These are phyloP conservation scores for Haplosporangium gracile DNA, from an alignment of 192 early-diverging fungal genomes.

Conservation along the genomic window DNA sequence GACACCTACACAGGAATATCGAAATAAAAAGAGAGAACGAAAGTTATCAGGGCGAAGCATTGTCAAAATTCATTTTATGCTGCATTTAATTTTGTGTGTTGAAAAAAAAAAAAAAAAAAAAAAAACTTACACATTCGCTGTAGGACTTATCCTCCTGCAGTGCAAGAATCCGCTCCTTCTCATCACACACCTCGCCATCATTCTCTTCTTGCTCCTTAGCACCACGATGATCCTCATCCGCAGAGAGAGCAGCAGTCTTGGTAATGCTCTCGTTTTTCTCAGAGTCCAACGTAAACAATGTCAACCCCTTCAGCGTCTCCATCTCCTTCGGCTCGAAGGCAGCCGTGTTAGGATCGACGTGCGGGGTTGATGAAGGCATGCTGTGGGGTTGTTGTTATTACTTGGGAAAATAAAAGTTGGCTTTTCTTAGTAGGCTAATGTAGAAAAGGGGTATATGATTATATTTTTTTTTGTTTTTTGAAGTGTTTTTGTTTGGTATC, in stretches of 20 bases:
- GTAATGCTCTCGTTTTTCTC: not conserved
- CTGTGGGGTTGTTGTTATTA: not conserved
- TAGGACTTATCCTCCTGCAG: not conserved
- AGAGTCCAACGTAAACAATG: not conserved
- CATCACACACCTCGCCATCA: not conserved
- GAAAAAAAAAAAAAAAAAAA: not conserved
- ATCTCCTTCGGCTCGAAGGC: not conserved
- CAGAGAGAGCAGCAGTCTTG: not conserved
- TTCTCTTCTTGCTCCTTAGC: not conserved
- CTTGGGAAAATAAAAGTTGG: too few species aligned
- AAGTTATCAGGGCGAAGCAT: constrained; percentile 10
- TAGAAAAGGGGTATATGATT: too few species aligned
- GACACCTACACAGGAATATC: constrained; percentile 14
- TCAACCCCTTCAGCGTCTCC: not conserved
- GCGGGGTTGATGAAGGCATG: not conserved
- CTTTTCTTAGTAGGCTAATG: too few species aligned
- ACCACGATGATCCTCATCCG: not conserved
- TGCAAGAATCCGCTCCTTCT: not conserved
- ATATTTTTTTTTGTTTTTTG: too few species aligned
- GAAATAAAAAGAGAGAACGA: not conserved
- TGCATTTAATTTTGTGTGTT: not conserved
- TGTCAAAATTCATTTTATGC: constrained; percentile 6
- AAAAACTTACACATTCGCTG: not conserved
- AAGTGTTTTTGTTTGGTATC: too few species aligned
- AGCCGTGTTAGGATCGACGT: not conserved